Evolutionary conservation across 2,329 filamentous ascomycete genomes (phyloP), one percentile per base, ranked within the genome.

Genomic region (Scytalidium sp.): DNA sequence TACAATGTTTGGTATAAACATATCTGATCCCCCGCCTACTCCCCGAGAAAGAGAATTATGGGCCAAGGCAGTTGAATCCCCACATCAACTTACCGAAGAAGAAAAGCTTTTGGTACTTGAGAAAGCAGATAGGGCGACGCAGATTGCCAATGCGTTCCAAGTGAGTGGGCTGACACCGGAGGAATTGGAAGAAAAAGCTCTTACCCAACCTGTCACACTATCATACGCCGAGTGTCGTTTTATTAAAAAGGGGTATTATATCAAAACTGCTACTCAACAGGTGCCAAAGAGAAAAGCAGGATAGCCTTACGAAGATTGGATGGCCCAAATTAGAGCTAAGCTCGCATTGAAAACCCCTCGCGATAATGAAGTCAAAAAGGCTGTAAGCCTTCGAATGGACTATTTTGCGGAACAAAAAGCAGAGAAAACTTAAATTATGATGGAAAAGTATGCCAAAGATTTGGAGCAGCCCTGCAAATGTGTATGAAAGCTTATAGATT

Each of bases 121-220:
- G 8, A 21, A 22, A 43, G 13, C 42, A 2, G 42, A 43, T 25
- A 8, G n/a, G 9, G 25, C 20, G 8, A 46, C 42, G 22, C 42
- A 43, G 11, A 13, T 23, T 43, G 42, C 42, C 15, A 25, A 43
- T 22, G 7, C 8, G 13, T 25, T 43, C 20, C 7, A 22, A 43
- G 42, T 43, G 15, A 43, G 20, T 22, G 42, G 42, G 22, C 11
- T 43, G 3, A 25, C 19, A 22, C 42, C 20, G 13, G 42, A 43
- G 25, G 42, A 43, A 43, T 22, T 43, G 42, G 13, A 43, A 13
- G 19, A 43, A n/a, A 43, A 43, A 43, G 42, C 42, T 25, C 42
- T 43, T 6, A 25, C 42, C 19, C 19, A 13, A 11, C 42, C 42
- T 3, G 42, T 20, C 3, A 23, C 42, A 19, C 21, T 43, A n/a